Evolutionary conservation across 2,329 filamentous ascomycete species (phyloP), one percentile per base, ranked within the genome.

Genomic region (Arthrobotrys megalospora): DNA sequence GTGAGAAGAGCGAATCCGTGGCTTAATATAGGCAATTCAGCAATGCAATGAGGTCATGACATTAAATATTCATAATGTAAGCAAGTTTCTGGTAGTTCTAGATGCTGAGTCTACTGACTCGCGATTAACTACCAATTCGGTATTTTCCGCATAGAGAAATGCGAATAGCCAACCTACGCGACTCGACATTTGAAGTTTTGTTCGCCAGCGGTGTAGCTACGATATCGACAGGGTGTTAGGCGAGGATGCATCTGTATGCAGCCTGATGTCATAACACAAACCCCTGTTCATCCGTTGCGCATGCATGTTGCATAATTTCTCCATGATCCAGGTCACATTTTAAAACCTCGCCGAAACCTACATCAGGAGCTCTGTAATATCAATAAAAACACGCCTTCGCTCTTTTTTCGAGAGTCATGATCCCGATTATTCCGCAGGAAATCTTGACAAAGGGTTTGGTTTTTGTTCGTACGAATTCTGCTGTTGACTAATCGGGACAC

Each of bases 191-290:
- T 14, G 48, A 48, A 48, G 45, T n/a, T 24, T 24, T n/a, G 36
- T 12, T 6, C 5, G 6, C 4, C 21, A 11, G 14, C 52, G 41
- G 7, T 19, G 36, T 60, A 28, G 24, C 24, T 36, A 60, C 55
- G 36, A 60, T 32, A 32, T 52, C 16, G 48, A 28, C 48, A 6
- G 10, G 21, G 12, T 12, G 24, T 24, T 21, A 43, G 24, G n/a
- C 55, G 55, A 19, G 55, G 43, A 43, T 43, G 28, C 19, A 28
- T 36, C 2, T 7, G 38, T 21, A 67, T 55, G 64, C 45, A 14
- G 21, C 14, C 45, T 71, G 68, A 71, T 64, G 58, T 71, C 58
- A 71, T 71, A 43, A 58, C 16, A 21, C 65, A 68, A 45, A 50
- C 52, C 24, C 67, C 21, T 8, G 28, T 45, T 21, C 45, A 53